Percentiles rank a stretch among this genome's conserved stretches.
Conservation (phyloP, 352 stramenopile genomes). For the Hyaloperonospora brassicae region DNA sequence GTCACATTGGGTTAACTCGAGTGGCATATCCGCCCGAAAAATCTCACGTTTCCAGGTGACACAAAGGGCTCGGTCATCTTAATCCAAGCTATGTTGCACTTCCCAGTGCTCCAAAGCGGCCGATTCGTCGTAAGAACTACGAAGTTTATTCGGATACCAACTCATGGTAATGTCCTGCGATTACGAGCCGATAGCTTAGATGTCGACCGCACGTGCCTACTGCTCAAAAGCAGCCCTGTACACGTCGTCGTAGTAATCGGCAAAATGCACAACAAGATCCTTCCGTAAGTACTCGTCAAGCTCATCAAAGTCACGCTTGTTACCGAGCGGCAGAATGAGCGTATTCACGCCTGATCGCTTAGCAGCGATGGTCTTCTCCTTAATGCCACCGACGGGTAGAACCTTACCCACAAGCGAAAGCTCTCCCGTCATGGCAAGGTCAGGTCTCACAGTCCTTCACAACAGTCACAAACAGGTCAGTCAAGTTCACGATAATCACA, state of each 20-base stretch:
- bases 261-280: slow-evolving; percentile 94
- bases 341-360: slow-evolving; percentile 91
- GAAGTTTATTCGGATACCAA: no score
- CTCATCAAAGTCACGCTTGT: slow-evolving; percentile 95
- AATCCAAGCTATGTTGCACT: no score
- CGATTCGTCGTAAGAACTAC: no score
- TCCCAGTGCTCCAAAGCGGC: no score
- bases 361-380: slow-evolving; percentile 99
- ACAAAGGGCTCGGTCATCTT: no score
- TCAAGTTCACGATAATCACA: slow-evolving; percentile 1
- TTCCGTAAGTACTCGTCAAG: slow-evolving; percentile 96
- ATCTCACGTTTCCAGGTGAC: no score
- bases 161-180: no score
- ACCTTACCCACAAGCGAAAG: slow-evolving; percentile 96
- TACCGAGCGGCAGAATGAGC: slow-evolving; percentile 91
- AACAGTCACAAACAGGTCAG: slow-evolving; percentile 11
- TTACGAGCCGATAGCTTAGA: background rate
- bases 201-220: slow-evolving; percentile 7
- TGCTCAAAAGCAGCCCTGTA: slow-evolving; percentile 90
- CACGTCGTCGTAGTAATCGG: slow-evolving; percentile 95
- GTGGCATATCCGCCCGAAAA: no score
- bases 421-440: slow-evolving; percentile 98
- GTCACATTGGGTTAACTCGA: no score
- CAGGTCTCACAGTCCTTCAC: slow-evolving; percentile 82
- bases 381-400: slow-evolving; percentile 97